Evolutionary conservation across 495 filamentous ascomycete genomes (phyloP).

Genomic region (Aspergillus haitiensis): DNA sequence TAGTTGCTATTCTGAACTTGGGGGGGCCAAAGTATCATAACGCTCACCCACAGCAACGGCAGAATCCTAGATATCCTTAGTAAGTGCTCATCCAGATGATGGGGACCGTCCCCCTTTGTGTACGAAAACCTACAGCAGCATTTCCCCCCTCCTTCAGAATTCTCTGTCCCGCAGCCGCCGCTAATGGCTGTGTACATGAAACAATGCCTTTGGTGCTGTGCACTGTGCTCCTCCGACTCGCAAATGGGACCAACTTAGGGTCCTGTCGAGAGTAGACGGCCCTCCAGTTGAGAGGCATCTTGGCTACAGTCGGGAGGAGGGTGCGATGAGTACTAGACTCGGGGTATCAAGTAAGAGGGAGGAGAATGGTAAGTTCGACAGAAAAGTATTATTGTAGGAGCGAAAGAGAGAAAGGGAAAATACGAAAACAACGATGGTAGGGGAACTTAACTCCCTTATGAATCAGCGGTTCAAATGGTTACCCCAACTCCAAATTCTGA

Average conservation of each 20-base stretch:
- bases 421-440: no score
- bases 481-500: not conserved
- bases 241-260: slow-evolving; percentile 62
- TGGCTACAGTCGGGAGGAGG: slow-evolving; percentile 14
- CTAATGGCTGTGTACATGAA: slow-evolving; percentile 86
- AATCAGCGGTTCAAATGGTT: not conserved
- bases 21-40: not conserved
- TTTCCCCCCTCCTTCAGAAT: slow-evolving; percentile 87
- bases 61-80: slow-evolving; percentile 65
- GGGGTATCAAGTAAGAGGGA: not conserved
- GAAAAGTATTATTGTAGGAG: not conserved
- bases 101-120: not conserved
- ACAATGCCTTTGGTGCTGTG: slow-evolving; percentile 94
- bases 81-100: not conserved
- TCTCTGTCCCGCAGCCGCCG: slow-evolving; percentile 81
- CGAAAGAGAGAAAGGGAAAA: no score
- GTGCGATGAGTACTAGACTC: not conserved
- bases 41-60: slow-evolving; percentile 77
- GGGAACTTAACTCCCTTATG: not conserved
- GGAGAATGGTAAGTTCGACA: not conserved
- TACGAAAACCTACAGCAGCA: slow-evolving; percentile 67
- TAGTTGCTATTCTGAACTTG: not conserved
- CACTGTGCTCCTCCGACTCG: slow-evolving; percentile 85
- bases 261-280: slow-evolving; percentile 64
- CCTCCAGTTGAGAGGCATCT: slow-evolving; percentile 59